Evolutionary conservation across 352 stramenopile species (phyloP).

Genomic region (Pythium folliculosum): DNA sequence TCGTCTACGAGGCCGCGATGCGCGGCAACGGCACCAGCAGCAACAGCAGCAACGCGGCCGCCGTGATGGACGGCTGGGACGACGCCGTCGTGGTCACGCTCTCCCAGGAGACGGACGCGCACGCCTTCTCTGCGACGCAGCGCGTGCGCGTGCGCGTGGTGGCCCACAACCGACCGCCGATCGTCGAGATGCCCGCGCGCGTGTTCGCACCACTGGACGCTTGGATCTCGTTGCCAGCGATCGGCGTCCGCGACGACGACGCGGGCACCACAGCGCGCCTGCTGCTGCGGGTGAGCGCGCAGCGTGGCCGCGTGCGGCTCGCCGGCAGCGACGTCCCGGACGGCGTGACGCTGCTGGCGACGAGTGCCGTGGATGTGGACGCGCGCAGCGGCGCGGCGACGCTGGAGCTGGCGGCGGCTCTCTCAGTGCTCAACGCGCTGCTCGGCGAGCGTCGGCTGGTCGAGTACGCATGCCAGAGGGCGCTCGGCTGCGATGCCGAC

Average conservation of each 20-base stretch:
- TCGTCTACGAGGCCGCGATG: slow-evolving; percentile 44
- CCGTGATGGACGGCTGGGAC: slow-evolving; percentile 5
- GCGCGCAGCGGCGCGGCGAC: slow-evolving; percentile 6
- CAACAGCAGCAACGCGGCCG: background rate
- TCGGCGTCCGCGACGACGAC: slow-evolving; percentile 47
- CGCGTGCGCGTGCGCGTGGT: slow-evolving; percentile 44
- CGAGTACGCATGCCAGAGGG: slow-evolving; percentile 40
- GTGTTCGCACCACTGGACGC: slow-evolving; percentile 35
- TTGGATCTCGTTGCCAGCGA: slow-evolving; percentile 31
- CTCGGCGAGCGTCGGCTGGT: slow-evolving; percentile 27
- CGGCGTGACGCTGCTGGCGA: background rate
- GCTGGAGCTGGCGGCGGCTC: slow-evolving; percentile 45
- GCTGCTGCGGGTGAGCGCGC: slow-evolving; percentile 45
- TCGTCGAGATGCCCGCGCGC: slow-evolving; percentile 30
- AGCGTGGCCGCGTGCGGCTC: slow-evolving; percentile 38
- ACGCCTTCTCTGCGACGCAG: slow-evolving; percentile 37
- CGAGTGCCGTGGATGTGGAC: background rate
- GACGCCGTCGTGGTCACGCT: slow-evolving; percentile 52
- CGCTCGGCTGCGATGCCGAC: slow-evolving; percentile 32
- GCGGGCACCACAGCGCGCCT: slow-evolving; percentile 36
- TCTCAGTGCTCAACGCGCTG: slow-evolving; percentile 24
- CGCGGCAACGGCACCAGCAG: background rate
- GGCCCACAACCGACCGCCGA: slow-evolving; percentile 47
- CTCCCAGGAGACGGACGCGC: slow-evolving; percentile 24
- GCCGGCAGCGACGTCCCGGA: background rate